Conservation (phyloP, 2,329 filamentous ascomycete genomes). For the Paracamarosporium sp. region DNA sequence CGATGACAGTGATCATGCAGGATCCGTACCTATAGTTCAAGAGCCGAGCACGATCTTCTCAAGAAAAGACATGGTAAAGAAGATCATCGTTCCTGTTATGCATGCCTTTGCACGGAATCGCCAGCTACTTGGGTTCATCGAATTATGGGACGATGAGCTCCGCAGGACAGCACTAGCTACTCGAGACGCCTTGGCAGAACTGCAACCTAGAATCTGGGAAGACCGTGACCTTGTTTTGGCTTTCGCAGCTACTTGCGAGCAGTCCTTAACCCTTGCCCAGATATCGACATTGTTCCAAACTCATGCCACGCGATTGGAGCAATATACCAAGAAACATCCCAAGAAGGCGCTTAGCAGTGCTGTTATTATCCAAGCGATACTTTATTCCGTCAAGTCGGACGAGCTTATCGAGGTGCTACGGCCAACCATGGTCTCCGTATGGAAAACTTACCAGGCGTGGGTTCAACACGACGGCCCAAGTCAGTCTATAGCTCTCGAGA, state of each 20-base stretch:
- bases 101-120: constrained; percentile 42
- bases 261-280: constrained; percentile 41
- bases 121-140: constrained; percentile 42
- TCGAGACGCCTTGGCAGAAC: constrained; percentile 25
- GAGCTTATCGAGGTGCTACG: constrained; percentile 28
- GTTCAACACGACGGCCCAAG: constrained; percentile 29
- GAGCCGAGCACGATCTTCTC: neutral
- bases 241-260: constrained; percentile 33
- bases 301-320: constrained; percentile 29
- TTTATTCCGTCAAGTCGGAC: constrained; percentile 33
- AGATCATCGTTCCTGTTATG: constrained; percentile 41
- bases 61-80: constrained; percentile 9
- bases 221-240: constrained; percentile 28
- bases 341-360: constrained; percentile 34
- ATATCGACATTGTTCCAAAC: constrained; percentile 37
- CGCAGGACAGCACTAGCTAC: constrained; percentile 19
- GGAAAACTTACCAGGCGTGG: constrained; percentile 27
- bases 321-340: constrained; percentile 7
- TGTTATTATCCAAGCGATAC: constrained; percentile 35
- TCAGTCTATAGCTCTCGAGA: constrained; percentile 19
- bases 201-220: constrained; percentile 37
- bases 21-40: neutral
- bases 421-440: constrained; percentile 27
- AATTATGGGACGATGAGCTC: constrained; percentile 43
- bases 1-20: neutral